phyloP scores from a whole-genome alignment of 2,329 filamentous ascomycete species.

The Hypoxylon sp. region DNA sequence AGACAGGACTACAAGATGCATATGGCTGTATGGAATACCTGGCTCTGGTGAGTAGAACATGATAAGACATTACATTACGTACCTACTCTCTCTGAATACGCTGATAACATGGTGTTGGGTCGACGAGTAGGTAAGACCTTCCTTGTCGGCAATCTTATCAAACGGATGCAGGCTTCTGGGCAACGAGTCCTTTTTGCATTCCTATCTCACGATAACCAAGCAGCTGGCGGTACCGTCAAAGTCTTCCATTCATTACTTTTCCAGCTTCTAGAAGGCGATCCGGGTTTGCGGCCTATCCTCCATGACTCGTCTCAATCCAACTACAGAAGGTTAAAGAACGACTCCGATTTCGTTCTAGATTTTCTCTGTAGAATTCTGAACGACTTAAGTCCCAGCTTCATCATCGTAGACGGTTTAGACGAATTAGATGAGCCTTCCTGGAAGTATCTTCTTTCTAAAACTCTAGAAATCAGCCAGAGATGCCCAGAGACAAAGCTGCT shows the following conservation, averaged over 20 bases:
- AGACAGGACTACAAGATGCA: constrained; percentile 13
- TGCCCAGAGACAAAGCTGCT: constrained; percentile 33
- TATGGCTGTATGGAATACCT: constrained; percentile 37
- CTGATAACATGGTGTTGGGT: background rate
- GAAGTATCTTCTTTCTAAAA: constrained; percentile 19
- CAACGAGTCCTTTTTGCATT: constrained; percentile 29
- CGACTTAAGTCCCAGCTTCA: constrained; percentile 14
- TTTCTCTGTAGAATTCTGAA: constrained; percentile 24
- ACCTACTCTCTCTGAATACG: background rate
- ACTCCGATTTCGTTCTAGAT: constrained; percentile 16
- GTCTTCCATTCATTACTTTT: constrained; percentile 37
- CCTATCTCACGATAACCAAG: constrained; percentile 27
- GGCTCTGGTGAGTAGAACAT: constrained; percentile 30
- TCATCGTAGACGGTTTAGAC: constrained; percentile 32
- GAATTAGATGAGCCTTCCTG: constrained; percentile 27
- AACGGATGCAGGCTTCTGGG: constrained; percentile 12
- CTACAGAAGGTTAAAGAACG: constrained; percentile 26
- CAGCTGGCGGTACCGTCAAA: constrained; percentile 17
- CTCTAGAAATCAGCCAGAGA: constrained; percentile 21
- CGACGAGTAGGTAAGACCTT: constrained; percentile 32
- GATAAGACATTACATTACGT: background rate
- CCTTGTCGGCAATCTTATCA: constrained; percentile 23
- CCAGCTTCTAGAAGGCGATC: constrained; percentile 24
- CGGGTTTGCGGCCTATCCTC: constrained; percentile 17
- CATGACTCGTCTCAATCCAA: constrained; percentile 14